A percentile compares a stretch with the other conserved stretches of the same genome.
Evolutionary conservation across 2,329 filamentous ascomycete genomes (phyloP).

Genomic region (Fusarium algeriense): DNA sequence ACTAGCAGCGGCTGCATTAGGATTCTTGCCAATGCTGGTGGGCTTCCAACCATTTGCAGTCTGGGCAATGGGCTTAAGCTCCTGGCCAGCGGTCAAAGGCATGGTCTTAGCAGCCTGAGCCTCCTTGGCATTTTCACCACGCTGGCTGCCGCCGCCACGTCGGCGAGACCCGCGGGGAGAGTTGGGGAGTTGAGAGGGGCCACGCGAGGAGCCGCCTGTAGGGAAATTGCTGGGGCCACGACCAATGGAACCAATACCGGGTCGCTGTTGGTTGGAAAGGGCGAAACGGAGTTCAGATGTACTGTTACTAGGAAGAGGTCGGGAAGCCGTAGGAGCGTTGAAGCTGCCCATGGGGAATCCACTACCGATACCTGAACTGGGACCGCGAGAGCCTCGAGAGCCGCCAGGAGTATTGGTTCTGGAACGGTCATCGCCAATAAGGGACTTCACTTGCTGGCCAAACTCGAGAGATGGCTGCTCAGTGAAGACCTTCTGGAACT

Average conservation of each 20-base stretch:
- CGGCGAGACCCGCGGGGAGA: slow-evolving; percentile 71
- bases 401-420: slow-evolving; percentile 41
- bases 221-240: slow-evolving; percentile 69
- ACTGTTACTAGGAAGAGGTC: slow-evolving; percentile 78
- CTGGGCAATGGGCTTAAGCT: slow-evolving; percentile 82
- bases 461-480: slow-evolving; percentile 97
- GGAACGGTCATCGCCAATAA: slow-evolving; percentile 79
- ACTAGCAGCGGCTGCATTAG: slow-evolving; percentile 55
- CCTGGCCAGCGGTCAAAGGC: slow-evolving; percentile 87
- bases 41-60: slow-evolving; percentile 92
- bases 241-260: slow-evolving; percentile 55
- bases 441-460: slow-evolving; percentile 88
- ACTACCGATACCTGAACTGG: slow-evolving; percentile 49
- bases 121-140: slow-evolving; percentile 69
- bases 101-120: slow-evolving; percentile 84
- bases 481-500: slow-evolving; percentile 96
- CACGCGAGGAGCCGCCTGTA: slow-evolving; percentile 69
- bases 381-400: slow-evolving; percentile 30
- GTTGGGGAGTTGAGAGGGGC: slow-evolving; percentile 48
- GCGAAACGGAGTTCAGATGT: slow-evolving; percentile 82
- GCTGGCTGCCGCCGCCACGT: slow-evolving; percentile 64
- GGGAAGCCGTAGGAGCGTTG: slow-evolving; percentile 58
- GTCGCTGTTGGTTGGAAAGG: slow-evolving; percentile 60
- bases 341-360: slow-evolving; percentile 79
- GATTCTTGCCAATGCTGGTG: slow-evolving; percentile 69